Evolutionary conservation across 129 eudicot genomes (phyloP).

Genomic region (Chrysanthemum seticuspe): DNA sequence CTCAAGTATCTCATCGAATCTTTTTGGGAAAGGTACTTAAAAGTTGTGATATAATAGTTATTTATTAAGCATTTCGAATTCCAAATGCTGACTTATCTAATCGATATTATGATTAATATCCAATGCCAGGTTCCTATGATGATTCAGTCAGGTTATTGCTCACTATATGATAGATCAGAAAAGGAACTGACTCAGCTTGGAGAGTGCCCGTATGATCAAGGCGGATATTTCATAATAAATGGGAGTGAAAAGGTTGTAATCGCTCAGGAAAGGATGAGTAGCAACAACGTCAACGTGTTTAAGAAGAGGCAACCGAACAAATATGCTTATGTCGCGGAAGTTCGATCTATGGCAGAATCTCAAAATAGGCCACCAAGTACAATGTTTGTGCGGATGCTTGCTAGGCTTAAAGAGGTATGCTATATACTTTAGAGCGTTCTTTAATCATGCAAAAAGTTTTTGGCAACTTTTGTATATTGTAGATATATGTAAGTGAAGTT

Average conservation of each 20-base stretch:
- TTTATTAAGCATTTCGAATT: not conserved
- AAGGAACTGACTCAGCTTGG: slow-evolving; percentile 95
- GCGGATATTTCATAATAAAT: slow-evolving; percentile 93
- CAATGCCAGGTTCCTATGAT: slow-evolving; percentile 84
- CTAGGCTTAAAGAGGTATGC: slow-evolving; percentile 89
- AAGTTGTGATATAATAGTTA: not conserved
- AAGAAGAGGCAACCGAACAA: slow-evolving; percentile 95
- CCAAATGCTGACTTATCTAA: not conserved
- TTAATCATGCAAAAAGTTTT: too few relatives aligned
- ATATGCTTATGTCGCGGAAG: slow-evolving; percentile 90
- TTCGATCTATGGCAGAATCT: slow-evolving; percentile 85
- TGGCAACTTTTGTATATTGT: not conserved
- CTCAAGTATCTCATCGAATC: slow-evolving; percentile 72
- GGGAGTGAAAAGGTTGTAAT: slow-evolving; percentile 96
- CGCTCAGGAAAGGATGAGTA: slow-evolving; percentile 98
- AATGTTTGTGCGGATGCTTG: slow-evolving; percentile 97
- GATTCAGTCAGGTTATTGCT: slow-evolving; percentile 92
- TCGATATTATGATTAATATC: not conserved
- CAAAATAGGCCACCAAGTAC: slow-evolving; percentile 93
- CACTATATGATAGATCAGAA: slow-evolving; percentile 76
- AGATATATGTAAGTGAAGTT: not conserved
- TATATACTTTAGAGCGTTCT: not conserved
- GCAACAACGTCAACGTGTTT: slow-evolving; percentile 90
- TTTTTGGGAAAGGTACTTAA: slow-evolving; percentile 78
- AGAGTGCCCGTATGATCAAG: slow-evolving; percentile 96